Conservation (phyloP, 1,284 basidiomycete species). For the Cutaneotrichosporon sp. region DNA sequence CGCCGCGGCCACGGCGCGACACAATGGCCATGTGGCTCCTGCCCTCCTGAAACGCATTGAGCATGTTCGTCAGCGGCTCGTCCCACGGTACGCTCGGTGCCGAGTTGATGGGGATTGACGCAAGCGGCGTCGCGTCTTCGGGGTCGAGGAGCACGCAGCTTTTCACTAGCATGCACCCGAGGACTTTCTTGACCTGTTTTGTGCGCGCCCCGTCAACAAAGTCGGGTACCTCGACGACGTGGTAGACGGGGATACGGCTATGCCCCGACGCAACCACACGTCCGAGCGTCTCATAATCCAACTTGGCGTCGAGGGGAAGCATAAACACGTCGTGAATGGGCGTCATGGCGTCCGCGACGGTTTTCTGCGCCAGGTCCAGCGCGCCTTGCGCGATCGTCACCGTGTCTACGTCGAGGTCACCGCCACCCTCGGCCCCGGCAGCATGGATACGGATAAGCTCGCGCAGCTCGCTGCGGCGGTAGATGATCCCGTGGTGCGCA, state of each 20-base stretch:
- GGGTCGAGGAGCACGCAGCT: conserved; percentile 82
- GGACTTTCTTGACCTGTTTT: conserved; percentile 55
- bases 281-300: conserved; percentile 71
- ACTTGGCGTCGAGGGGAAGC: conserved; percentile 69
- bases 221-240: conserved; percentile 61
- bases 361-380: conserved; percentile 64
- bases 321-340: conserved; percentile 64
- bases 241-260: conserved; percentile 60
- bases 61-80: conserved; percentile 75
- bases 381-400: conserved; percentile 71
- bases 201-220: conserved; percentile 27
- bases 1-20: conserved; percentile 22
- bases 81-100: conserved; percentile 79
- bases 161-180: conserved; percentile 76
- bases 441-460: conserved; percentile 70
- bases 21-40: conserved; percentile 89
- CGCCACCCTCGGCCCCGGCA: conserved; percentile 56
- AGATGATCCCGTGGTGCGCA: conserved; percentile 53
- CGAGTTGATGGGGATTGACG: conserved; percentile 73
- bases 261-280: conserved; percentile 72
- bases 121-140: conserved; percentile 71
- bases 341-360: conserved; percentile 69
- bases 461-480: conserved; percentile 55
- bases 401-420: conserved; percentile 66
- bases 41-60: conserved; percentile 87